Conservation (phyloP, 2,329 filamentous ascomycete species). For the Zasmidium citrigriseum region DNA sequence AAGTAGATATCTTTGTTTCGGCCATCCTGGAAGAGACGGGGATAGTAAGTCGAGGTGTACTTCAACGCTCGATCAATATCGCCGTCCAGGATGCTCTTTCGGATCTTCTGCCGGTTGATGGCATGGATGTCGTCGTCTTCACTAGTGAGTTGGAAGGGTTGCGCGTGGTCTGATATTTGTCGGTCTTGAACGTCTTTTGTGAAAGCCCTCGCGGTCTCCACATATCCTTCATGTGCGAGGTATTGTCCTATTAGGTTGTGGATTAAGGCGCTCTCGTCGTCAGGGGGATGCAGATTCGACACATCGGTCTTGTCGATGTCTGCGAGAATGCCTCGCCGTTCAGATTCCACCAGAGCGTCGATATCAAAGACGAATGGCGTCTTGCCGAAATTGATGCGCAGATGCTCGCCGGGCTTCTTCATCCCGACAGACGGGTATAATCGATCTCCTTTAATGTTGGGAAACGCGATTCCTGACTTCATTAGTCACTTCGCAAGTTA, state of each 20-base stretch:
- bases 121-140: constrained; percentile 62
- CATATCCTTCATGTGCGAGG: constrained; percentile 90
- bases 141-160: constrained; percentile 51
- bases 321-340: constrained; percentile 59
- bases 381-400: constrained; percentile 65
- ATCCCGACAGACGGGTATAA: constrained; percentile 70
- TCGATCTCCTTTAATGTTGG: constrained; percentile 60
- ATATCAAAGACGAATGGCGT: constrained; percentile 88
- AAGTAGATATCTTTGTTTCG: constrained; percentile 81
- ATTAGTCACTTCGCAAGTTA: too few species aligned
- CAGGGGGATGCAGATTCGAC: constrained; percentile 60
- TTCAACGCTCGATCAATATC: constrained; percentile 91
- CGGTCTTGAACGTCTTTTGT: constrained; percentile 69
- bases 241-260: constrained; percentile 86
- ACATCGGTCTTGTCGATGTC: constrained; percentile 64
- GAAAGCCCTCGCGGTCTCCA: constrained; percentile 89
- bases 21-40: constrained; percentile 69
- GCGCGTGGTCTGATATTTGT: constrained; percentile 54
- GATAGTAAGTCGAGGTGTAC: constrained; percentile 75
- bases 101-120: constrained; percentile 78
- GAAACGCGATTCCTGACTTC: constrained; percentile 71
- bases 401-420: constrained; percentile 62
- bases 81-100: constrained; percentile 82
- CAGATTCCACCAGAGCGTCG: constrained; percentile 74
- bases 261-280: constrained; percentile 75